Base-by-base conservation (phyloP, 768 basidiomycete species). In the Phanerochaete carnosa region DNA sequence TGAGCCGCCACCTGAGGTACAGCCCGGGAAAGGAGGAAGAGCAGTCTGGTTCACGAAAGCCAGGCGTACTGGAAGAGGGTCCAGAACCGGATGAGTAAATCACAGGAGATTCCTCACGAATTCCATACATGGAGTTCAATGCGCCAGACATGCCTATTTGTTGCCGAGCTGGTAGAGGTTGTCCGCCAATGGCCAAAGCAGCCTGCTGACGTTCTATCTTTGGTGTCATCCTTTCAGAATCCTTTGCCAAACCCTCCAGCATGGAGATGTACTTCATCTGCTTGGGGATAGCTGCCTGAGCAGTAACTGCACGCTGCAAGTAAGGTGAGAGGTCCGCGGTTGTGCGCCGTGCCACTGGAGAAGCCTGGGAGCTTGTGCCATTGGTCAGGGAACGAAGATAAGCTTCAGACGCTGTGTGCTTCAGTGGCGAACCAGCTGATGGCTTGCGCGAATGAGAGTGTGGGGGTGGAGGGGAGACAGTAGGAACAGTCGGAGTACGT, bases 301-400 rank as follows among this genome's bases (percentile, higher is more conserved):
- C 86, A 26, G 74, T 71, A 7, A 8, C 19, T n/a, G 83, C 74
- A 57, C 81, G 80, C 11, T 83, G 75, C 55, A 90, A 74, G 69
- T 90, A 90, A 0, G 89, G 87, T 7, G 87, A 88, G 58, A 89
- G 83, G 66, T 89, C 88, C 15, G 86, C 82, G 23, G 81, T 80
- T 37, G 67, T 71, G 43, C 74, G 77, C 45, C 77, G 76, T 25
- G 77, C 72, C 33, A 72, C 45, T 15, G 63, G 45, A 1, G 64
- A 71, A 35, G 67, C 68, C 33, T 43, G 33, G 54, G 25, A 22
- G 35, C 43, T 37, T 1, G 25, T 23, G 15, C 54, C 54, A 23
- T 55, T 37, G 25, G 15, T 16, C 19, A 55, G 54, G 11, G 54
- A 43, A 2, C 51, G 51, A 7, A 52, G 30, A 13, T 52, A 23